Base-by-base conservation (phyloP, 2,329 filamentous ascomycete genomes). In the Colletotrichum tropicale region DNA sequence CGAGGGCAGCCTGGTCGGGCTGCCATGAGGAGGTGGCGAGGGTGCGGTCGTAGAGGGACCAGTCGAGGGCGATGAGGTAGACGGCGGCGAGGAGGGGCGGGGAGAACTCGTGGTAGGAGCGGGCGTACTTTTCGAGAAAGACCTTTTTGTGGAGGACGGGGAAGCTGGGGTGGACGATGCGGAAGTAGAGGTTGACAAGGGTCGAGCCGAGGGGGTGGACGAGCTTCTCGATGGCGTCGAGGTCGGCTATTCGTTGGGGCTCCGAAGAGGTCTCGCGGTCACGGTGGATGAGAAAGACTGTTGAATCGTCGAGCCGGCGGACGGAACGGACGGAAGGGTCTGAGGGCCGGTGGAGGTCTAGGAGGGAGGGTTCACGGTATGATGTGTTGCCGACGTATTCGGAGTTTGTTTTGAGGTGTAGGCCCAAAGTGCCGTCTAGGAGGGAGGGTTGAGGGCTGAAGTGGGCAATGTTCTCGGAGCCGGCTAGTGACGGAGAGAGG, bases 161-260 rank as follows among this genome's bases (percentile, higher is more conserved):
- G 78, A 90, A 91, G 72, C 86, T 88, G 0, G 90, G 90, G 77
- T 92, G 91, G 10, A 92, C 87, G 52, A 91, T 89, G 30, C 89
- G 86, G 81, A 94, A 94, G 84, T 94, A 94, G 24, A 94, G 87
- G 78, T 93, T 91, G 77, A 95, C 88, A 61, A 95, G 84, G 10
- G 89, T 89, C 65, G 88, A 88, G 21, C 93, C 93, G 78, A 94
- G 89, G 6, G 92, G 91, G 28, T 89, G 88, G 6, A 95, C 91
- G 52, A 91, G 86, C 32, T 88, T 87, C 81, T 94, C 92, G 71
- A 94, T 89, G 34, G 89, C 88, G 78, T 88, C 86, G 16, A 85
- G 78, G 38, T 86, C 84, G 10, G 83, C 81, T 21, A 85, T 82
- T 3, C 84, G 81, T 75, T 89, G 88, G 36, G 86, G 83, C 32